Evolutionary conservation across 2,329 filamentous ascomycete species (phyloP).

Genomic region (Tolypocladium ophioglossoides): DNA sequence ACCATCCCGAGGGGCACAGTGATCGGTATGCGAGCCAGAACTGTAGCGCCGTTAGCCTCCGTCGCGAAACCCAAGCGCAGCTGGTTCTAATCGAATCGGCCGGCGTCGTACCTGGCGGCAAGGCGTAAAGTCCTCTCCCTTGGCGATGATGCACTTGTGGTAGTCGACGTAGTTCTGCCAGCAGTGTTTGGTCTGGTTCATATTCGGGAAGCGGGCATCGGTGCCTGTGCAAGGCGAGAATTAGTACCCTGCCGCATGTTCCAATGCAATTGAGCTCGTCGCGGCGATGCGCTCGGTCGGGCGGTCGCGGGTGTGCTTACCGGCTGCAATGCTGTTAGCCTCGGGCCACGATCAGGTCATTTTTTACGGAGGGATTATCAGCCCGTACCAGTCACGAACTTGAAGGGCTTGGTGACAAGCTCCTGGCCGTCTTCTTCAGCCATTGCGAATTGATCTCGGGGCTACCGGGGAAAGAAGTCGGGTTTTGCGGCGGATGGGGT

Average conservation of each 20-base stretch:
- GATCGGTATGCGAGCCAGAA: constrained; percentile 96
- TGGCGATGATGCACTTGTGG: constrained; percentile 98
- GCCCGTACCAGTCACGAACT: constrained; percentile 94
- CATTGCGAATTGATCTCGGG: constrained; percentile 53
- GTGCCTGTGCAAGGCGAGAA: constrained; percentile 52
- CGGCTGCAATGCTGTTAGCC: constrained; percentile 34
- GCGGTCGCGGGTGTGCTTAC: constrained; percentile 23
- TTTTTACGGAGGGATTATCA: constrained; percentile 26
- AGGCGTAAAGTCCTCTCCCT: constrained; percentile 96
- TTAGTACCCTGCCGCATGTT: constrained; percentile 5
- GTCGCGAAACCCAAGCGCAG: not conserved
- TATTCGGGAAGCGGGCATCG: constrained; percentile 97
- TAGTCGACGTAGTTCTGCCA: constrained; percentile 99
- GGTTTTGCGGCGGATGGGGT: constrained; percentile 11
- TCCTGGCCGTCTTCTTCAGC: constrained; percentile 73
- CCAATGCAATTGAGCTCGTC: constrained; percentile 17
- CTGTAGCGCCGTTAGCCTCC: constrained; percentile 34
- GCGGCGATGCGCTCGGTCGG: constrained; percentile 6
- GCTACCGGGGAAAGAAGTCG: constrained; percentile 8
- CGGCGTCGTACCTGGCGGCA: constrained; percentile 71
- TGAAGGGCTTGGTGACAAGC: constrained; percentile 94
- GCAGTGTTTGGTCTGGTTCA: constrained; percentile 99
- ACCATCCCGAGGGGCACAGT: constrained; percentile 93
- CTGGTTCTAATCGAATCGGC: not conserved
- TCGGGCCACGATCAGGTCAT: constrained; percentile 25